phyloP scores from a whole-genome alignment of 1,284 basidiomycete species.

The Dichomitus squalens region DNA sequence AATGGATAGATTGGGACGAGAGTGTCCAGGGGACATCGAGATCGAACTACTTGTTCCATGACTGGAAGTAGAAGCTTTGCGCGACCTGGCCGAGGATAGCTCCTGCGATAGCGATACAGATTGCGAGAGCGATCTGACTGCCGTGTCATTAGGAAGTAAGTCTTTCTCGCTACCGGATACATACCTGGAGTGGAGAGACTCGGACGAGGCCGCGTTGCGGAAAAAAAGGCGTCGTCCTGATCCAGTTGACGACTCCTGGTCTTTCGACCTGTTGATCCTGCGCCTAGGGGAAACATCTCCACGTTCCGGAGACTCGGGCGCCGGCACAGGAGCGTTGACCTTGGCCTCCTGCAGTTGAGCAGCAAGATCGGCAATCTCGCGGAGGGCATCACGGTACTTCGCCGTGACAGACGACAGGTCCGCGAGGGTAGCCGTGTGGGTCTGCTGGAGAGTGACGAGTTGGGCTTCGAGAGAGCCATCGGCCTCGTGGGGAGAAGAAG shows the following conservation, averaged over 20 bases:
- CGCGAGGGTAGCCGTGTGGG: conserved; percentile 75
- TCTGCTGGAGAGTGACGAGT: conserved; percentile 69
- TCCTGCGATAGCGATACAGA: conserved; percentile 95
- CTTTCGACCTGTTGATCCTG: conserved; percentile 52
- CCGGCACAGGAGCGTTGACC: conserved; percentile 41
- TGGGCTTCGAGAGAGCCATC: conserved; percentile 54
- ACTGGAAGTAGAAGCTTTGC: conserved; percentile 77
- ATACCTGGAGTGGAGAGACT: conserved; percentile 83
- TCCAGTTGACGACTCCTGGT: conserved; percentile 52
- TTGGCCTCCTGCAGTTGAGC: conserved; percentile 83
- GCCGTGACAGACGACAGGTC: conserved; percentile 77
- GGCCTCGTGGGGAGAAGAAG: conserved; percentile 26
- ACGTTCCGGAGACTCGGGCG: conserved; percentile 57
- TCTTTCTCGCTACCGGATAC: conserved; percentile 20
- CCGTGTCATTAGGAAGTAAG: conserved; percentile 21
- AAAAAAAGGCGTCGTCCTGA: conserved; percentile 61
- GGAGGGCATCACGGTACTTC: conserved; percentile 88
- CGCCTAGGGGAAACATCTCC: conserved; percentile 51
- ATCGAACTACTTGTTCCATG: conserved; percentile 65
- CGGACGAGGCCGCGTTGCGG: conserved; percentile 79
- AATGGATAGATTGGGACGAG: conserved; percentile 63
- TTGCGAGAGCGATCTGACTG: conserved; percentile 68
- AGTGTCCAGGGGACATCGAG: conserved; percentile 40
- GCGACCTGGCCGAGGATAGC: conserved; percentile 87
- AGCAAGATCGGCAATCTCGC: conserved; percentile 85